A percentile compares a stretch with the other conserved stretches of the same genome.
These are phyloP conservation scores for Scheffersomyces lignicola DNA, from an alignment of 1,139 yeast genomes.

Conservation along the genomic window DNA sequence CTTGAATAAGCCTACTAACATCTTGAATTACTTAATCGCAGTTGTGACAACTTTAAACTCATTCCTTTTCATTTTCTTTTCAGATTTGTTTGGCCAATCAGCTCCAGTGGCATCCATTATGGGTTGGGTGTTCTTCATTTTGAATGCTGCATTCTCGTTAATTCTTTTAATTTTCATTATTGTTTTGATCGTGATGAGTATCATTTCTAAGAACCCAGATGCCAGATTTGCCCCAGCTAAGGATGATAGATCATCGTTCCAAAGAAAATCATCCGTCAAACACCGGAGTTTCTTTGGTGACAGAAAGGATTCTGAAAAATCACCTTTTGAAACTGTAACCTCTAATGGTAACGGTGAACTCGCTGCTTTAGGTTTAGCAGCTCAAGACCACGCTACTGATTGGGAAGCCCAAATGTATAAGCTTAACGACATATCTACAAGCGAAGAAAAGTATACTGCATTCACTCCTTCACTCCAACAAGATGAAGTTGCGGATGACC, in stretches of 20 bases:
- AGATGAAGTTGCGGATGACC: conserved; percentile 16
- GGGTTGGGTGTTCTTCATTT: conserved; percentile 78
- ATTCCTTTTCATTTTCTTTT: conserved; percentile 71
- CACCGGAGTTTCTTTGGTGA: conserved; percentile 2
- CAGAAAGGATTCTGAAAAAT: conserved; percentile 6
- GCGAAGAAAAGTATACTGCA: conserved; percentile 15
- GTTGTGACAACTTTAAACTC: conserved; percentile 68
- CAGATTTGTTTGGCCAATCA: conserved; percentile 69
- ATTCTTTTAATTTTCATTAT: conserved; percentile 62
- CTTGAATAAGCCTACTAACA: conserved; percentile 71
- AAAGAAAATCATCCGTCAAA: conserved; percentile 47
- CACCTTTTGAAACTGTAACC: conserved; percentile 2
- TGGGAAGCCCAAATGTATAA: conserved; percentile 70
- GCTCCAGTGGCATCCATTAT: conserved; percentile 67
- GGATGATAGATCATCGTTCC: conserved; percentile 84
- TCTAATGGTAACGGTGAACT: conserved; percentile 50
- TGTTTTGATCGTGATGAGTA: conserved; percentile 53
- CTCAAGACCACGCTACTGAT: conserved; percentile 66
- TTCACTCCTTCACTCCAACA: conserved; percentile 26
- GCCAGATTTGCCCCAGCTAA: conserved; percentile 79
- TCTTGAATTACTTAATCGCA: conserved; percentile 62
- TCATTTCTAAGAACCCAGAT: conserved; percentile 76
- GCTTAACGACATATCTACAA: conserved; percentile 35
- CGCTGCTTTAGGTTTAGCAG: conserved; percentile 65
- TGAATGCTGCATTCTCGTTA: conserved; percentile 76